Base-by-base conservation (phyloP, 2,329 filamentous ascomycete species). In the Pseudogymnoascus verrucosus region DNA sequence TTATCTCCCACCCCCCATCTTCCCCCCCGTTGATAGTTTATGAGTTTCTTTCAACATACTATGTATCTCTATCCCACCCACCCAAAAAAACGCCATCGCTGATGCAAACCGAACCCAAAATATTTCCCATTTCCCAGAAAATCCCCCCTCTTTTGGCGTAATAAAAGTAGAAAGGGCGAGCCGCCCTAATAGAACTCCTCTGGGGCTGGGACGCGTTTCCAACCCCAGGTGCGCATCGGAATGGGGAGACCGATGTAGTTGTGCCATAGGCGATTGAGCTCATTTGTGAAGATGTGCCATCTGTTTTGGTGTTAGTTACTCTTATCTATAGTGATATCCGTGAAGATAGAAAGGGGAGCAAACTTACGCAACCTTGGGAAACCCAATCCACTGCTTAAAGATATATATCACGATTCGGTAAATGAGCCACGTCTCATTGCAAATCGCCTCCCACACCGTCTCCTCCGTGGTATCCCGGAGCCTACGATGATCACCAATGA, bases 301-400 rank as follows among this genome's bases (percentile, higher is more conserved):
- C 51, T 57, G 4, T 34, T 19, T 19, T 19, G 26, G 47, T 57
- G 10, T 57, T 57, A 57, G 47, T 12, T n/a, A 11, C 8, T 3
- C 82, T 84, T 84, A 64, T 34, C 64, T 1, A 14, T 34, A 37
- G 63, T 19, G 5, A 31, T 34, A 16, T 42, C n/a, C 39, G 40
- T 65, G 60, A 19, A 5, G 31, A 16, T 62, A 37, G n/a, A 51
- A 26, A 5, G 31, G 16, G 6, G 39, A 16, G 26, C 16, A 40
- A 65, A 85, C 90, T 85, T 82, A 95, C 89, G 89, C 64, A 66
- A 82, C 82, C 54, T 76, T 79, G 0, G 93, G 93, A 59, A 92
- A 78, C 21, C 80, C 77, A 5, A 86, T 63, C 90, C 91, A 99
- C 65, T 84, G 83, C 67, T 75, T 80, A 7, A 95, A 23, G 1